Conservation (phyloP, 306 rosid species). For the Pyrus communis region DNA sequence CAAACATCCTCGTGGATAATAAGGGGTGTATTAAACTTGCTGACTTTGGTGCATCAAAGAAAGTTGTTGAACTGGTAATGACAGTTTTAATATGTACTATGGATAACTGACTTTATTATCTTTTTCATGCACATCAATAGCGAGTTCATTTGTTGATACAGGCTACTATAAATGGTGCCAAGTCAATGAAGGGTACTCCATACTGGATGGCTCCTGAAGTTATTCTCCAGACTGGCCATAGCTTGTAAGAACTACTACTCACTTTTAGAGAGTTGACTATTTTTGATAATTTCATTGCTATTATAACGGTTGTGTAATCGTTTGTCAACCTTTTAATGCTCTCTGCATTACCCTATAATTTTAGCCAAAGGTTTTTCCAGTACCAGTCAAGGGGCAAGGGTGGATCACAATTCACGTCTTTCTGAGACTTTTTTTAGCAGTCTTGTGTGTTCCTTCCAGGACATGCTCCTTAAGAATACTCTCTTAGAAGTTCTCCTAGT, state of each 20-base stretch:
- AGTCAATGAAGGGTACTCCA: slow-evolving; percentile 95
- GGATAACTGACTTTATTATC: slow-evolving; percentile 1
- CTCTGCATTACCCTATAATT: background rate
- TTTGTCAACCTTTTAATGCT: background rate
- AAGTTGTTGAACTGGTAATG: slow-evolving; percentile 91
- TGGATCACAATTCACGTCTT: background rate
- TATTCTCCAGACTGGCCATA: slow-evolving; percentile 89
- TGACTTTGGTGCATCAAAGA: slow-evolving; percentile 93
- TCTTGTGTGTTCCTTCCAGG: background rate
- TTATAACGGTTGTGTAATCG: background rate
- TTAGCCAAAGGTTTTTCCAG: background rate
- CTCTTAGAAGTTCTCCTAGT: background rate
- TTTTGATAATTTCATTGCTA: background rate
- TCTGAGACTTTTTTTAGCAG: background rate
- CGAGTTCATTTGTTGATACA: slow-evolving; percentile 24
- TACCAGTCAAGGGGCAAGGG: background rate
- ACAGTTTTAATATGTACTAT: slow-evolving; percentile 2
- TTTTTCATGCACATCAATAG: slow-evolving; percentile 7
- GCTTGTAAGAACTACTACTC: slow-evolving; percentile 54
- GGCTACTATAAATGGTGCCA: slow-evolving; percentile 91
- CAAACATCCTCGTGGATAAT: slow-evolving; percentile 93
- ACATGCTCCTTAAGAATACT: background rate
- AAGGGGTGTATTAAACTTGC: slow-evolving; percentile 97
- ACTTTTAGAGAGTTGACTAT: background rate
- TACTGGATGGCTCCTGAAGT: slow-evolving; percentile 99